Evolutionary conservation across 306 rosid genomes (phyloP), one percentile per base, ranked within the genome.

Genomic region (Inga oerstediana): DNA sequence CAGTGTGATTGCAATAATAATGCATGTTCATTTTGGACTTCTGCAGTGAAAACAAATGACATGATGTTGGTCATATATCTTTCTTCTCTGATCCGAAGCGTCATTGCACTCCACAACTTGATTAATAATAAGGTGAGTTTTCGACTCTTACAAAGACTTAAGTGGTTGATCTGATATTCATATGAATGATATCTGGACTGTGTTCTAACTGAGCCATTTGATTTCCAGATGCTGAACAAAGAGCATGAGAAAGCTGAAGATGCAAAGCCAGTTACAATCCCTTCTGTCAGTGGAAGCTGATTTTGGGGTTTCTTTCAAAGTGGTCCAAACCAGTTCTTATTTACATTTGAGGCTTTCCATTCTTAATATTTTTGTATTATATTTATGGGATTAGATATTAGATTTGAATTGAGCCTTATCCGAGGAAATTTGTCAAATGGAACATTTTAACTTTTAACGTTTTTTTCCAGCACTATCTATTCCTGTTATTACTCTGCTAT

Each of bases 11-110:
- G 22, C 44, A 8, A 49, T 14, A 15, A 6, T 1, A 15, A 8
- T 66, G 76, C 13, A 65, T 44, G 39, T 44, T 83, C 20, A 66
- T 64, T 64, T 6, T 66, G 30, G 69, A 39, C 78, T 37, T 81
- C 49, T 73, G 89, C 91, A 90, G 95, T 91, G 27, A 88, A 90
- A 85, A 91, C 95, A 82, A 91, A 88, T 76, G 95, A 91, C 80
- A 89, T 91, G 95, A 91, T 91, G 93, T 80, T 91, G 88, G 93
- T 91, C 41, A 87, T 88, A 10, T 91, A 89, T 88, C 93, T 91
- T 51, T 87, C 93, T 34, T 91, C 95, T 77, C 90, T 91, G 81
- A 91, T 91, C 74, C 89, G 95, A 49, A 91, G 93, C 24, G 91
- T 91, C 74, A 87, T 91, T n/a, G 95, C 95, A 20, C 95, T 91